phyloP scores from a whole-genome alignment of 116 monocot genomes.

The Zostera marina region DNA sequence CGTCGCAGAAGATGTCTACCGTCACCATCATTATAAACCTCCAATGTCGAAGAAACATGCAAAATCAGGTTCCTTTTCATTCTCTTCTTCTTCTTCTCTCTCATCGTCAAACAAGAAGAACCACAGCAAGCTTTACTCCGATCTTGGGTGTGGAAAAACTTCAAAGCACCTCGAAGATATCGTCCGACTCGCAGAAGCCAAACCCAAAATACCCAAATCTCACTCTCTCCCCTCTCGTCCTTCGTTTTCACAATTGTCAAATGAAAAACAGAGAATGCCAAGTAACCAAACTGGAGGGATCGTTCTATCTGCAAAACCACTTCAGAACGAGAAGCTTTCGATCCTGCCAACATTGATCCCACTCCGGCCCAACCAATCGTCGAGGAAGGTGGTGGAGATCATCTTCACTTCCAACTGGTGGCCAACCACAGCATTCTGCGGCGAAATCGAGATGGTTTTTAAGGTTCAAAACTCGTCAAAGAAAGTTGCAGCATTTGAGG shows the following conservation, averaged over 20 bases:
- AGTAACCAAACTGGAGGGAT: neutral
- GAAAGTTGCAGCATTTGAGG: constrained; percentile 9
- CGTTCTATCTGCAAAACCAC: neutral
- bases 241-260: neutral
- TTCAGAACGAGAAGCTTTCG: neutral
- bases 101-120: constrained; percentile 8
- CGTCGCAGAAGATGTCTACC: constrained; percentile 39
- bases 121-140: constrained; percentile 1
- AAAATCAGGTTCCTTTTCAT: neutral
- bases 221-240: neutral
- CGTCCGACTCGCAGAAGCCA: constrained; percentile 14
- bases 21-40: neutral
- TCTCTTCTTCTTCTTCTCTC: neutral
- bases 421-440: constrained; percentile 33
- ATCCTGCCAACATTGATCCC: constrained; percentile 30
- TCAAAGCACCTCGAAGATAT: constrained; percentile 29
- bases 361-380: constrained; percentile 41
- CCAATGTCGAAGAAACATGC: neutral
- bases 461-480: constrained; percentile 8
- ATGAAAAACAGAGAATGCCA: constrained; percentile 1
- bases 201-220: constrained; percentile 2
- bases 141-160: constrained; percentile 19
- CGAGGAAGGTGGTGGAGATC: constrained; percentile 55
- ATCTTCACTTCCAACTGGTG: constrained; percentile 78
- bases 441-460: constrained; percentile 23